Percentiles rank a stretch among this genome's conserved stretches.
phyloP scores from a whole-genome alignment of 1,139 yeast genomes.

The Debaryomycetaceae sp. region DNA sequence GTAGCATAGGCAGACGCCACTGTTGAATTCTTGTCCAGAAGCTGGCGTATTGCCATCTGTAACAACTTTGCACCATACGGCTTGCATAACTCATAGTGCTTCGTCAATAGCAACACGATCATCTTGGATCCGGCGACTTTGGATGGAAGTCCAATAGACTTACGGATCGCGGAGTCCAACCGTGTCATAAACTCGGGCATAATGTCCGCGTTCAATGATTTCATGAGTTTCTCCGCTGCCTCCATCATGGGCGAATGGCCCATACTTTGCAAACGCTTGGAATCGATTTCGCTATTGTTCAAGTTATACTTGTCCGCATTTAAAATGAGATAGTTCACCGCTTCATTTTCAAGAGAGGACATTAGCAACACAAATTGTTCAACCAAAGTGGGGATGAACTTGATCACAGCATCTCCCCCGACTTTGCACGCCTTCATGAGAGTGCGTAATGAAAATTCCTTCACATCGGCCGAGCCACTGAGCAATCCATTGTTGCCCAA shows the following conservation, averaged over 20 bases:
- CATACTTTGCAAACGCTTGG: slow-evolving; percentile 61
- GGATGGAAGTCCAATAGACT: slow-evolving; percentile 82
- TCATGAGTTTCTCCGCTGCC: slow-evolving; percentile 64
- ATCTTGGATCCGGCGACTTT: slow-evolving; percentile 82
- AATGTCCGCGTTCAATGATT: slow-evolving; percentile 39
- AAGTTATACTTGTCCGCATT: slow-evolving; percentile 85
- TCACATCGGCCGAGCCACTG: slow-evolving; percentile 81
- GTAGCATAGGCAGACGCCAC: slow-evolving; percentile 69
- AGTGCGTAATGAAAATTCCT: slow-evolving; percentile 65
- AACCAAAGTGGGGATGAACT: slow-evolving; percentile 59
- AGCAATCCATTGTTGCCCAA: slow-evolving; percentile 70
- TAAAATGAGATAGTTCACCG: slow-evolving; percentile 71
- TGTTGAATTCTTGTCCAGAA: slow-evolving; percentile 62
- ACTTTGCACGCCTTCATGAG: slow-evolving; percentile 59
- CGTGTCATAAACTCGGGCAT: slow-evolving; percentile 43
- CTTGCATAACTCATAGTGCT: slow-evolving; percentile 41
- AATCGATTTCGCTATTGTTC: slow-evolving; percentile 62
- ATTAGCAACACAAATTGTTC: slow-evolving; percentile 61
- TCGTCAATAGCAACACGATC: slow-evolving; percentile 50
- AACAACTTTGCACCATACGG: slow-evolving; percentile 59
- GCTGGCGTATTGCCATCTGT: slow-evolving; percentile 44
- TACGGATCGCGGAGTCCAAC: slow-evolving; percentile 42
- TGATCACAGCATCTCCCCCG: slow-evolving; percentile 47
- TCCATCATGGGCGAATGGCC: slow-evolving; percentile 86
- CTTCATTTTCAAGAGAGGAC: slow-evolving; percentile 88